Evolutionary conservation across 2,329 filamentous ascomycete genomes (phyloP), one percentile per base, ranked within the genome.

Genomic region (Calonectria pseudoturangicola): DNA sequence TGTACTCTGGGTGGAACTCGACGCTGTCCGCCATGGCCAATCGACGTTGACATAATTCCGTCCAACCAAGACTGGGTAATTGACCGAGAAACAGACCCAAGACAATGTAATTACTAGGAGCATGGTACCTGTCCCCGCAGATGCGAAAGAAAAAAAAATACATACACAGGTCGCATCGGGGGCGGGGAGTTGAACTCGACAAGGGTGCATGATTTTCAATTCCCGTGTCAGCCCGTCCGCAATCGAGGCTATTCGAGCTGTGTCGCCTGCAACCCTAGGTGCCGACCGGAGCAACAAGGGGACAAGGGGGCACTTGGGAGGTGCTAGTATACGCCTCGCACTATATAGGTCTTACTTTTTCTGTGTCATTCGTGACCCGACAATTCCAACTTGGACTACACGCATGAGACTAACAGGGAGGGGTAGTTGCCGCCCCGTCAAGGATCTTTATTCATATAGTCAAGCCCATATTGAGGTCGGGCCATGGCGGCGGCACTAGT

Each of bases 331-430:
- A 41, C 54, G 54, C 54, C 54, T 60, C 54, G 30, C 12, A 30
- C 54, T 27, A 51, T 58, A 58, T 48, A 54, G 39, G 54, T 58
- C 54, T 58, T 27, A 58, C 33, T 21, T 21, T 58, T 58, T 27
- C 12, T 41, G 33, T 28, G 33, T 60, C 33, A 60, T 60, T 43
- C 33, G 7, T 60, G 54, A 30, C 33, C 30, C 15, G 54, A 60
- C 13, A 60, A 60, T 25, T 60, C 54, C 54, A 60, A 60, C 54
- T 43, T 60, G 21, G 54, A 60, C 54, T 41, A 41, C 54, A 16
- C 54, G 54, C 54, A 60, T 60, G 54, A 36, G 36, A 25, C 54
- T 60, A 60, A 39, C 54, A 60, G 21, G n/a, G 54, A 60, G 54
- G 54, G 54, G 54, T 60, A 60, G 54, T 60, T 60, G 54, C 54